Evolutionary conservation across 208 protist species (phyloP).

Genomic region (Wallacemonas sp.): DNA sequence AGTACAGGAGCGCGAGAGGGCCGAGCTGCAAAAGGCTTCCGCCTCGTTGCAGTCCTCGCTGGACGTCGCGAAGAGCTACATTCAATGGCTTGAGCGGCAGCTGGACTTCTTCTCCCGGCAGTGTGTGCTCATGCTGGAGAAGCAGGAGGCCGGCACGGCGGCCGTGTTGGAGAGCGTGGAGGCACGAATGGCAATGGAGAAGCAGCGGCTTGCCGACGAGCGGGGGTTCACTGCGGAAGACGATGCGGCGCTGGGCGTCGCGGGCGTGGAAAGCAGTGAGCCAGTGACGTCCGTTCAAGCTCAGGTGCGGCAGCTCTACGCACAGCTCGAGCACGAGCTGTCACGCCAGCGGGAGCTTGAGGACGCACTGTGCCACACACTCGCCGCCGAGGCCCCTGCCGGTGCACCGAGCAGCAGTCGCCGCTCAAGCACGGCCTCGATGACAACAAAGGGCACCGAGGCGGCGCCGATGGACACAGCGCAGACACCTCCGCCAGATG

Average conservation of each 20-base stretch:
- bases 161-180: background rate
- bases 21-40: background rate
- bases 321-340: background rate
- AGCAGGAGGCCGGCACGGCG: background rate
- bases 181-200: background rate
- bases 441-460: too few species aligned
- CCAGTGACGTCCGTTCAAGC: background rate
- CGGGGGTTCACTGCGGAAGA: too few species aligned
- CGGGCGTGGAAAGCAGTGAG: too few species aligned
- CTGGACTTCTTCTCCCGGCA: slow-evolving; percentile 27
- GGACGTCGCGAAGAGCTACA: slow-evolving; percentile 26
- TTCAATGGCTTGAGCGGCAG: slow-evolving; percentile 52
- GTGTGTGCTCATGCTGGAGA: background rate
- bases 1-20: background rate
- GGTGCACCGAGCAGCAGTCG: background rate
- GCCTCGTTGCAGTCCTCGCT: slow-evolving; percentile 10
- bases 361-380: background rate
- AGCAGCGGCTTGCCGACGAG: background rate
- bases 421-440: background rate
- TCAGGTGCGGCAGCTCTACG: background rate
- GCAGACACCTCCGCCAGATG: too few species aligned
- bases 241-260: too few species aligned
- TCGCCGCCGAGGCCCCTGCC: background rate
- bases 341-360: background rate
- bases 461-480: background rate